Conservation (phyloP, 1,284 basidiomycete species). For the Ustilago xerochloae region DNA sequence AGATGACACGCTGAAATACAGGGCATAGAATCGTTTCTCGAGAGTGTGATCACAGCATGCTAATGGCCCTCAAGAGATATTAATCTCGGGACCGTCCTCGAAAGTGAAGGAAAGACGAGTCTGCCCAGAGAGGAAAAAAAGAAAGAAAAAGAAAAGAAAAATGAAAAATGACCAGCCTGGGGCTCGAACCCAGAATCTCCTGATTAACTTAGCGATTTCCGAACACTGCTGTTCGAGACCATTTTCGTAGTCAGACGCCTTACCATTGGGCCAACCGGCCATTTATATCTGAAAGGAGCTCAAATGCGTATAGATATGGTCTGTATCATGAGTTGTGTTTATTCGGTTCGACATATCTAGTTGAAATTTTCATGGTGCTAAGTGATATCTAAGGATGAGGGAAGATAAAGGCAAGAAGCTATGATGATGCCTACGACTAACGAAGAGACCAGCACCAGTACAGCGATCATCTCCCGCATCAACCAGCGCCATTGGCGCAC, state of each 20-base stretch:
- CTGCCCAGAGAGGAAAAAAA: neutral
- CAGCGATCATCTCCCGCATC: constrained; percentile 49
- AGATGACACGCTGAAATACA: too few relatives aligned
- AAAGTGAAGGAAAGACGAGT: neutral
- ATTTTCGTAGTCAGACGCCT: constrained; percentile 56
- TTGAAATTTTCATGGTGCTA: too few relatives aligned
- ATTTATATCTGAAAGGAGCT: neutral
- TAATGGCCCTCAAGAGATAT: too few relatives aligned
- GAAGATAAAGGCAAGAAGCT: neutral
- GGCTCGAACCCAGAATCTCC: constrained; percentile 60
- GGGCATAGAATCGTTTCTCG: too few relatives aligned
- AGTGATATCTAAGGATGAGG: neutral
- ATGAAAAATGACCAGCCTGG: constrained; percentile 50
- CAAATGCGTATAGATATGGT: neutral
- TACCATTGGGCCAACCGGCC: constrained; percentile 61
- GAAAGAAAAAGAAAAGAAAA: neutral
- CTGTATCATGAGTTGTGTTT: too few relatives aligned
- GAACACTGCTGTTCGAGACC: neutral
- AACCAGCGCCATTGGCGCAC: constrained; percentile 39
- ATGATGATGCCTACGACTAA: neutral
- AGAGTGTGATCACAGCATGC: too few relatives aligned
- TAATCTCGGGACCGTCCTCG: too few relatives aligned
- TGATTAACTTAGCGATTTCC: constrained; percentile 29
- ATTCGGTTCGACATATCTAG: too few relatives aligned
- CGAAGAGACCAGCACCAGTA: constrained; percentile 2